Evolutionary conservation across 176 grass and related monocot genomes (phyloP), one percentile per base, ranked within the genome.

Genomic region (Raddia distichophylla): DNA sequence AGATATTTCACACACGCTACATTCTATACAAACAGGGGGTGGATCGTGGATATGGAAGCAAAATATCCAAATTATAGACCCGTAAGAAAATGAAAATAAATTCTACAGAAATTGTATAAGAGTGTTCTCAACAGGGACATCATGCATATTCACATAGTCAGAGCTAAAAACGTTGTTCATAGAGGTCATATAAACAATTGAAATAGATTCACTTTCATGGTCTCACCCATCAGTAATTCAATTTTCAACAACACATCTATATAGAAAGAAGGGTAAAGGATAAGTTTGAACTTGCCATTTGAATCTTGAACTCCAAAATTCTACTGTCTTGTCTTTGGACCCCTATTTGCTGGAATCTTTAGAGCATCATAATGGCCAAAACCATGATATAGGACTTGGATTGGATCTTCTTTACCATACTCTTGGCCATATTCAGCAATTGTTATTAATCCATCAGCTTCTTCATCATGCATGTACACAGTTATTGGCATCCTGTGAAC

Each of bases 341-440:
- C 64, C 52, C 58, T 76, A 44, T 74, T 79, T 60, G 69, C 79
- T 80, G 85, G 91, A 73, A 95, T 87, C 73, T 72, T 76, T 42
- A 99, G 64, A 37, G 93, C 93, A 80, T 99, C 96, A 85, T 99
- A 99, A 88, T 99, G 96, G 35, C 93, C 96, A 88, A 93, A 99
- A 69, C 96, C 96, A 90, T 99, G 82, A 88, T 90, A 99, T 40
- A 99, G 81, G 79, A 99, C 82, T 79, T 83, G 85, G 80, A 95
- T 91, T 22, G 96, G 93, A 60, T 95, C 71, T 37, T 88, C 89
- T 83, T 91, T 88, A 32, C 89, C 93, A 83, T 95, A 99, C 68
- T 99, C 88, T 79, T 99, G 78, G 55, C 93, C 96, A 84, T 99
- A 99, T 82, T 99, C 96, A 10, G 93, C 93, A 17, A 99, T 95